These are phyloP conservation scores for Atkinsonella hypoxylon DNA, from an alignment of 2,329 filamentous ascomycete species.

Conservation along the genomic window DNA sequence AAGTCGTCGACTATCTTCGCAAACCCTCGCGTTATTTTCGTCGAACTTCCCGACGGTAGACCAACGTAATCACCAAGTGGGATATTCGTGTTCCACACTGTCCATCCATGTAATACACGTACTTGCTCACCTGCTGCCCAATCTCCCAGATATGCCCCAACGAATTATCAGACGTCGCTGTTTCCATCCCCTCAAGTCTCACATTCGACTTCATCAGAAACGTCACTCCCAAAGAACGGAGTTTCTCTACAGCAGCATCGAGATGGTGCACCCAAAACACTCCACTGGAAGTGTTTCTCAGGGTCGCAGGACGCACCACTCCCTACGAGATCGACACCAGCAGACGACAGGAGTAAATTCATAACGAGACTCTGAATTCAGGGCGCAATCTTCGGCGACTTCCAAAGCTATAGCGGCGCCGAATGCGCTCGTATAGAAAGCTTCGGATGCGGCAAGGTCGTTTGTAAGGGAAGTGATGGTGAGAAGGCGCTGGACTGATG, in stretches of 20 bases:
- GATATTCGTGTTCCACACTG: too few relatives aligned
- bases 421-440: slow-evolving; percentile 7
- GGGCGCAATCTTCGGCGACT: slow-evolving; percentile 8
- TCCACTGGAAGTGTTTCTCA: slow-evolving; percentile 5
- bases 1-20: not conserved
- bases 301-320: not conserved
- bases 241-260: slow-evolving; percentile 6
- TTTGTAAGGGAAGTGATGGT: slow-evolving; percentile 8
- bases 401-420: slow-evolving; percentile 7
- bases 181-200: slow-evolving; percentile 8
- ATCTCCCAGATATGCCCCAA: slow-evolving; percentile 7
- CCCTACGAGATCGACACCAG: slow-evolving; percentile 2
- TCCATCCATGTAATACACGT: too few relatives aligned
- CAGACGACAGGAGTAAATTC: slow-evolving; percentile 4
- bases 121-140: not conserved
- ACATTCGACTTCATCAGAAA: slow-evolving; percentile 5
- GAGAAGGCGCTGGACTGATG: not conserved
- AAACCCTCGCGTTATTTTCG: too few relatives aligned
- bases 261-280: slow-evolving; percentile 9
- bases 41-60: too few relatives aligned
- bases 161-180: slow-evolving; percentile 9
- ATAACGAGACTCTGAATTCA: slow-evolving; percentile 7
- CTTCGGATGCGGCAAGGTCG: slow-evolving; percentile 1
- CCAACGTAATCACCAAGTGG: too few relatives aligned
- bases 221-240: slow-evolving; percentile 5